These are phyloP conservation scores for Avena insularis DNA, from an alignment of 176 grass and related monocot species.

Conservation along the genomic window DNA sequence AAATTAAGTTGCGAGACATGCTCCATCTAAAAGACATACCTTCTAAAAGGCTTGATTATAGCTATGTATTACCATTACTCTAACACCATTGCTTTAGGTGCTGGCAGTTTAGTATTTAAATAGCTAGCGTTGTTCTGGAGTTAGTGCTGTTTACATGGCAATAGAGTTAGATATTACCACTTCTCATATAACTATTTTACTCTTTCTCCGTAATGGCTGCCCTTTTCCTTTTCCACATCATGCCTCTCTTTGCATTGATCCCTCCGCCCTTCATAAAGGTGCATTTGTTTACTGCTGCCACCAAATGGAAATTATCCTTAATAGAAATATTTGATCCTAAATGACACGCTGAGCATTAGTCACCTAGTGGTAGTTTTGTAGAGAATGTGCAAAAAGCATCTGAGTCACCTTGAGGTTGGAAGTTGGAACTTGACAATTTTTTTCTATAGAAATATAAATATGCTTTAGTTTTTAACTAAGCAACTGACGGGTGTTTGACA, in stretches of 20 bases:
- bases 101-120: neutral
- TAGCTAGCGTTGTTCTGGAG: neutral
- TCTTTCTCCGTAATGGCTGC: neutral
- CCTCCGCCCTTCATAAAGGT: neutral
- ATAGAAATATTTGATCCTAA: neutral
- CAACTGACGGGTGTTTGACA: neutral
- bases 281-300: neutral
- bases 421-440: neutral
- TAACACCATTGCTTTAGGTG: neutral
- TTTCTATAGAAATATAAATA: neutral
- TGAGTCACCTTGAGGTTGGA: constrained; percentile 11
- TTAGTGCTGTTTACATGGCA: constrained; percentile 28
- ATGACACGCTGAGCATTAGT: constrained; percentile 14
- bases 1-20: neutral
- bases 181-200: constrained; percentile 4
- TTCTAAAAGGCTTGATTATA: neutral
- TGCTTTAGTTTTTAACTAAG: constrained; percentile 1
- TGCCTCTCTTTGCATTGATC: neutral
- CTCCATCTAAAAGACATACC: neutral
- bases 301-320: constrained; percentile 5
- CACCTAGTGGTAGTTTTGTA: neutral
- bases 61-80: neutral
- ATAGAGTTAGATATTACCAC: neutral
- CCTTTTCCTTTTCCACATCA: constrained; percentile 21
- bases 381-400: neutral